Evolutionary conservation across 1,284 basidiomycete species (phyloP).

Genomic region (Violaceomyces palustris): DNA sequence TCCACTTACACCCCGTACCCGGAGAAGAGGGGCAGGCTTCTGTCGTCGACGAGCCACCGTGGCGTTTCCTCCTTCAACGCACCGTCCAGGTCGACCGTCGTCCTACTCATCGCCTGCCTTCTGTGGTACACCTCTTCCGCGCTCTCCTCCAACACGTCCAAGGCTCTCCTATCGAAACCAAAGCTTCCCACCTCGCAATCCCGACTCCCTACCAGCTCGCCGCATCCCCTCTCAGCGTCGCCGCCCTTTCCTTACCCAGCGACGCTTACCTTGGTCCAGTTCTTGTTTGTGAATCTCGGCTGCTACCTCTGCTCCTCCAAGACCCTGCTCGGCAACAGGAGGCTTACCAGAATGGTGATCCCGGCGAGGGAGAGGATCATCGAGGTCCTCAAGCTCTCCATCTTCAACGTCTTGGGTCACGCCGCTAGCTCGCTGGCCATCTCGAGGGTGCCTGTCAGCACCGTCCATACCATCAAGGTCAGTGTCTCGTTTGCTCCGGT

Average conservation of each 20-base stretch:
- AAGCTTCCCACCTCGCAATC: neutral
- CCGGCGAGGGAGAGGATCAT: constrained; percentile 70
- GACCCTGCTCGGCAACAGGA: constrained; percentile 19
- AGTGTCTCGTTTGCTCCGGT: too few relatives aligned
- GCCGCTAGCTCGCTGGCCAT: constrained; percentile 96
- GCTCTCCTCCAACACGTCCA: constrained; percentile 80
- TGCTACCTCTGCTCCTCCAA: constrained; percentile 61
- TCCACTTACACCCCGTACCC: too few relatives aligned
- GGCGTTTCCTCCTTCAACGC: too few relatives aligned
- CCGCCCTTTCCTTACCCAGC: constrained; percentile 72
- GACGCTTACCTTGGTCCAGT: constrained; percentile 94
- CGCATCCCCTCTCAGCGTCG: neutral
- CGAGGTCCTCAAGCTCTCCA: constrained; percentile 82
- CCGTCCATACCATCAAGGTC: constrained; percentile 98
- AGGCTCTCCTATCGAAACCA: constrained; percentile 64
- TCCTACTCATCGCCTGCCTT: constrained; percentile 38
- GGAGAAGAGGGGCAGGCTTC: too few relatives aligned
- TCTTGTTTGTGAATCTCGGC: constrained; percentile 83
- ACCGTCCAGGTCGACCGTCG: constrained; percentile 14
- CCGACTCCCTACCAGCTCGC: constrained; percentile 60
- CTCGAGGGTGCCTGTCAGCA: constrained; percentile 89
- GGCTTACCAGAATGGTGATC: constrained; percentile 45
- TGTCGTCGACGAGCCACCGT: too few relatives aligned
- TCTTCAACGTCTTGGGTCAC: constrained; percentile 89
- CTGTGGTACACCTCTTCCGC: constrained; percentile 63